A percentile compares a stretch with the other conserved stretches of the same genome.
phyloP scores from a whole-genome alignment of 2,329 filamentous ascomycete species.

The Penicillium sp. region DNA sequence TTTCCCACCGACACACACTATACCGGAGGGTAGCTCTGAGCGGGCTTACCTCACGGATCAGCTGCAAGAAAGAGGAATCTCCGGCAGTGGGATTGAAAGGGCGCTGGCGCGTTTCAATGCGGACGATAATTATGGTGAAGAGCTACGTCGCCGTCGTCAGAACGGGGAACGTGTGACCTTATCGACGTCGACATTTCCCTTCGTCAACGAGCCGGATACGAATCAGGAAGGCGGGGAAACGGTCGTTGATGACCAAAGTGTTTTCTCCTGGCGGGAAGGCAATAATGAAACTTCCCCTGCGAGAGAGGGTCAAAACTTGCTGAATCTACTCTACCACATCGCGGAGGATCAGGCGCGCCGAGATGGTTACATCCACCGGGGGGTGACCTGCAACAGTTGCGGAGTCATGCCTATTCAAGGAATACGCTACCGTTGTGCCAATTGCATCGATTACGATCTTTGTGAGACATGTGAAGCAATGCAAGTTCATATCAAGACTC shows the following conservation, averaged over 20 bases:
- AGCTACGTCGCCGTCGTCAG: constrained; percentile 33
- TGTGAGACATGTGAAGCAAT: constrained; percentile 82
- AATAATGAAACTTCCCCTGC: constrained; percentile 38
- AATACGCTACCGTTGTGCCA: constrained; percentile 87
- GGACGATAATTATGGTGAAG: constrained; percentile 36
- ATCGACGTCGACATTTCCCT: constrained; percentile 28
- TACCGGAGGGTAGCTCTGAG: constrained; percentile 30
- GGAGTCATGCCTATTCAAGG: constrained; percentile 83
- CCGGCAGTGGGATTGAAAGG: constrained; percentile 31
- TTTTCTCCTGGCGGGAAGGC: constrained; percentile 41
- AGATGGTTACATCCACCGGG: constrained; percentile 85
- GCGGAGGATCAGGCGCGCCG: constrained; percentile 86
- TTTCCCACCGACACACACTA: constrained; percentile 32
- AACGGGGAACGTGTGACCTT: constrained; percentile 36
- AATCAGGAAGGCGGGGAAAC: constrained; percentile 33
- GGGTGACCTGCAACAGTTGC: constrained; percentile 87
- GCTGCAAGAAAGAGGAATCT: constrained; percentile 36
- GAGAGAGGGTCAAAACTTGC: constrained; percentile 66
- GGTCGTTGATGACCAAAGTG: constrained; percentile 38
- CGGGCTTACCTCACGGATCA: constrained; percentile 34
- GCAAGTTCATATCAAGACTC: constrained; percentile 73
- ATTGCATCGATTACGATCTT: constrained; percentile 92
- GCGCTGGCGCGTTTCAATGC: constrained; percentile 36
- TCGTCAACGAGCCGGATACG: constrained; percentile 20
- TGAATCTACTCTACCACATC: constrained; percentile 81